Percentiles rank a stretch among this genome's conserved stretches.
Evolutionary conservation across 805 yeast genomes (phyloP).

Genomic region (Wickerhamomyces bisporus): DNA sequence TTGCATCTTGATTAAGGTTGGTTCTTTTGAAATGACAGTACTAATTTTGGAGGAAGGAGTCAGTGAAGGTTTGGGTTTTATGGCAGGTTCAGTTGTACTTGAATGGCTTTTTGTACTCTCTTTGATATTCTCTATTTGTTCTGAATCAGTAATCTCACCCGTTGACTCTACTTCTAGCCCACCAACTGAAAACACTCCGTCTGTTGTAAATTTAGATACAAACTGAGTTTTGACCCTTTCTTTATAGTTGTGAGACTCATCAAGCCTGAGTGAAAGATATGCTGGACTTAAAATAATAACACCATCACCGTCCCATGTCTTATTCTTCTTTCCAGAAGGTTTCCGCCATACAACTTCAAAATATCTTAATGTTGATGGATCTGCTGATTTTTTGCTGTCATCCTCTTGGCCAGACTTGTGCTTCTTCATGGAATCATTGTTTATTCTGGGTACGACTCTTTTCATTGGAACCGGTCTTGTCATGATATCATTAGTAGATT

Average conservation of each 20-base stretch:
- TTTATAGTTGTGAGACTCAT: constrained; percentile 26
- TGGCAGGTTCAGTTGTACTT: background rate
- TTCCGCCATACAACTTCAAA: constrained; percentile 44
- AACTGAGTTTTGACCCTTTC: constrained; percentile 18
- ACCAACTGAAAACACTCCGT: constrained; percentile 46
- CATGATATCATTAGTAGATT: too few relatives aligned
- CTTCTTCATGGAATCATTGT: constrained; percentile 1
- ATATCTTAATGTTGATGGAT: constrained; percentile 6
- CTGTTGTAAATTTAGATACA: constrained; percentile 25
- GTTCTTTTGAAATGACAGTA: constrained; percentile 8
- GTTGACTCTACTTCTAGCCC: constrained; percentile 60
- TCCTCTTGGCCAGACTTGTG: too few relatives aligned
- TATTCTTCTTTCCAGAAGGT: constrained; percentile 68
- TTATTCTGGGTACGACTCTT: background rate
- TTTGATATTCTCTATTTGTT: constrained; percentile 18
- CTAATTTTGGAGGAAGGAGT: background rate
- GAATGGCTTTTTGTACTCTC: constrained; percentile 8
- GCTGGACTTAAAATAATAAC: constrained; percentile 32
- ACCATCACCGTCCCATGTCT: constrained; percentile 96
- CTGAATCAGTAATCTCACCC: constrained; percentile 31
- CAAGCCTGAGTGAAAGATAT: constrained; percentile 27
- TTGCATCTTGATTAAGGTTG: constrained; percentile 3
- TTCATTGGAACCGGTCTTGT: background rate
- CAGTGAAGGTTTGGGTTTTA: background rate
- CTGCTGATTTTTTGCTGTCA: too few relatives aligned